phyloP scores from a whole-genome alignment of 768 basidiomycete genomes.

The Nevesoporus exiguus region DNA sequence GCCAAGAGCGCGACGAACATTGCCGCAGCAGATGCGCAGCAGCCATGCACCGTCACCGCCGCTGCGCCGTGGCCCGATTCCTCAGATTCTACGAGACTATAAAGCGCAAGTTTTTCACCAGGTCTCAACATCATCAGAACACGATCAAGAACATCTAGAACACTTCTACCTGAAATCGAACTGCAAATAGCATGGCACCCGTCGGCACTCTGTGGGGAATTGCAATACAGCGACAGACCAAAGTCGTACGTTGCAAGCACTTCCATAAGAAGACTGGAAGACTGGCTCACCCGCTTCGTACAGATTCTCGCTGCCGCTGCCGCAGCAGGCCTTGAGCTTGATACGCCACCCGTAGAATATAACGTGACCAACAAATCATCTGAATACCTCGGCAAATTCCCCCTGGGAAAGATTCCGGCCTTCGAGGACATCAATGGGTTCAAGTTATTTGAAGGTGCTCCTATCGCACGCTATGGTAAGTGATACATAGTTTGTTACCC shows the following conservation, averaged over 20 bases:
- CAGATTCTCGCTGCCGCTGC: conserved; percentile 27
- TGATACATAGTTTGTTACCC: not conserved
- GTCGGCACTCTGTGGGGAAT: conserved; percentile 28
- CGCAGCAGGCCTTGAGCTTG: conserved; percentile 25
- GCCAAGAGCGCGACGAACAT: not conserved
- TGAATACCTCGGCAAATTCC: conserved; percentile 30
- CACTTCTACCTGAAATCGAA: not conserved
- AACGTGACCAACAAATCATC: conserved; percentile 24
- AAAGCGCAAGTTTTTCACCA: conserved; percentile 2
- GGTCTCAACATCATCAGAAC: not conserved
- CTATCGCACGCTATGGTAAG: conserved; percentile 30
- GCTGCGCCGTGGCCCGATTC: conserved; percentile 3
- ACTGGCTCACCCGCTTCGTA: not conserved
- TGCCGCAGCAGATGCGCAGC: not conserved
- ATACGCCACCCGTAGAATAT: conserved; percentile 21
- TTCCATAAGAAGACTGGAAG: no score
- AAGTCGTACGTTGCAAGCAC: conserved; percentile 21
- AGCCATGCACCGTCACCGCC: not conserved
- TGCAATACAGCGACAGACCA: conserved; percentile 25
- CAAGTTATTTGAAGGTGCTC: conserved; percentile 26
- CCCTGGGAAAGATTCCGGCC: conserved; percentile 27
- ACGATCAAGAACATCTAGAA: not conserved
- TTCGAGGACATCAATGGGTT: conserved; percentile 26
- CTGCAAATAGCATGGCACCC: conserved; percentile 19
- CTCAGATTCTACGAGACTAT: no score